Evolutionary conservation across 1,139 yeast genomes (phyloP).

Genomic region (Geotrichum armillariae): DNA sequence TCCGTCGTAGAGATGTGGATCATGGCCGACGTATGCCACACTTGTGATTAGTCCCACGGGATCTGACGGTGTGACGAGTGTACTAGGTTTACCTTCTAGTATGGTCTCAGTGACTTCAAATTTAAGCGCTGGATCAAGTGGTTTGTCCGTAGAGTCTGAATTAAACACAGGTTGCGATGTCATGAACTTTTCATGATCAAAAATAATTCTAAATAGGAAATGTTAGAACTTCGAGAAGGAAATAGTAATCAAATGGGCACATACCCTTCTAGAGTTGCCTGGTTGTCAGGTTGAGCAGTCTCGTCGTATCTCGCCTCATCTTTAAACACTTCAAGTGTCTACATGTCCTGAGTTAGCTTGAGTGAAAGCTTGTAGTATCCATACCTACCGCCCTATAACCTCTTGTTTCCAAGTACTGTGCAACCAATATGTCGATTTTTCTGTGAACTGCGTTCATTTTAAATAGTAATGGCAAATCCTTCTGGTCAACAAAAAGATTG

Average conservation of each 20-base stretch:
- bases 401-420: constrained; percentile 15
- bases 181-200: constrained; percentile 18
- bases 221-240: too few relatives aligned
- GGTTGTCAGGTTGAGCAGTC: background rate
- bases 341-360: background rate
- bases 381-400: constrained; percentile 16
- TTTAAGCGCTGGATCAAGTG: constrained; percentile 7
- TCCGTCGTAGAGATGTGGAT: background rate
- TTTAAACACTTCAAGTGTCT: constrained; percentile 18
- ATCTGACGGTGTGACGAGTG: constrained; percentile 10
- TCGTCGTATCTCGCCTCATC: constrained; percentile 7
- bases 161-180: constrained; percentile 18
- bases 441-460: constrained; percentile 1
- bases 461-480: background rate
- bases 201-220: constrained; percentile 16
- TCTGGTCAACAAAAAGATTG: too few relatives aligned
- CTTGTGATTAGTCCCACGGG: constrained; percentile 16
- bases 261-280: constrained; percentile 15
- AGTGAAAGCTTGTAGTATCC: background rate
- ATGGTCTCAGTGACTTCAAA: constrained; percentile 6
- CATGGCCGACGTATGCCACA: constrained; percentile 1
- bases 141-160: background rate
- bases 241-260: background rate
- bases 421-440: constrained; percentile 19
- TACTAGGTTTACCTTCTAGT: background rate